Percentiles rank a stretch among this genome's conserved stretches.
These are phyloP conservation scores for Candolleomyces aberdarensis DNA, from an alignment of 768 basidiomycete genomes.

Conservation along the genomic window DNA sequence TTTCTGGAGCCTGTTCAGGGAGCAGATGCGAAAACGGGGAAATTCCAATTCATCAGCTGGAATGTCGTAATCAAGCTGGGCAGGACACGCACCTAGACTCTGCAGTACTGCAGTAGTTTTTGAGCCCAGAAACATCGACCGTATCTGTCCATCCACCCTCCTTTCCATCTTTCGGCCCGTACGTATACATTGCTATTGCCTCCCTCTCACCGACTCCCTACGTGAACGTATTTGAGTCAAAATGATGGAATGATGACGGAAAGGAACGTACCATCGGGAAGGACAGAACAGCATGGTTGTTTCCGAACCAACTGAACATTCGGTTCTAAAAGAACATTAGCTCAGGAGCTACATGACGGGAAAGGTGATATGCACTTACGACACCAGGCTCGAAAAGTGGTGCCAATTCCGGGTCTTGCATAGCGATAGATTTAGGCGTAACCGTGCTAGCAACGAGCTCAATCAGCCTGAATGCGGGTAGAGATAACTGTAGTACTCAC, in stretches of 20 bases:
- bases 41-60: background rate
- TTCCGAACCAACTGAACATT: slow-evolving; percentile 32
- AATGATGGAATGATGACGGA: background rate
- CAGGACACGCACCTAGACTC: slow-evolving; percentile 32
- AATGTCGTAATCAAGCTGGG: background rate
- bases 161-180: slow-evolving; percentile 26
- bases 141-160: slow-evolving; percentile 27
- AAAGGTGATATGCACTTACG: slow-evolving; percentile 13
- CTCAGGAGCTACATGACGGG: background rate
- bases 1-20: slow-evolving; percentile 29
- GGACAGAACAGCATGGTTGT: slow-evolving; percentile 14
- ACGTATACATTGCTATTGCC: slow-evolving; percentile 19
- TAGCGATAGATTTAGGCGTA: slow-evolving; percentile 37
- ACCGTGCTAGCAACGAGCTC: slow-evolving; percentile 28
- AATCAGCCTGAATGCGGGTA: background rate
- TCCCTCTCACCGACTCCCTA: slow-evolving; percentile 30
- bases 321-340: slow-evolving; percentile 18
- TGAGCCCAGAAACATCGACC: slow-evolving; percentile 29
- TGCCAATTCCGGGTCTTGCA: slow-evolving; percentile 36
- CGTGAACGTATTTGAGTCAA: slow-evolving; percentile 24
- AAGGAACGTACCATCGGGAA: background rate
- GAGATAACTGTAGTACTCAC: slow-evolving; percentile 21
- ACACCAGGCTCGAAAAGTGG: slow-evolving; percentile 23
- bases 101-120: slow-evolving; percentile 22
- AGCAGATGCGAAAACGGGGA: background rate